Evolutionary conservation across 192 early-diverging fungal species (phyloP), one percentile per base, ranked within the genome.

Genomic region (Dispira simplex): DNA sequence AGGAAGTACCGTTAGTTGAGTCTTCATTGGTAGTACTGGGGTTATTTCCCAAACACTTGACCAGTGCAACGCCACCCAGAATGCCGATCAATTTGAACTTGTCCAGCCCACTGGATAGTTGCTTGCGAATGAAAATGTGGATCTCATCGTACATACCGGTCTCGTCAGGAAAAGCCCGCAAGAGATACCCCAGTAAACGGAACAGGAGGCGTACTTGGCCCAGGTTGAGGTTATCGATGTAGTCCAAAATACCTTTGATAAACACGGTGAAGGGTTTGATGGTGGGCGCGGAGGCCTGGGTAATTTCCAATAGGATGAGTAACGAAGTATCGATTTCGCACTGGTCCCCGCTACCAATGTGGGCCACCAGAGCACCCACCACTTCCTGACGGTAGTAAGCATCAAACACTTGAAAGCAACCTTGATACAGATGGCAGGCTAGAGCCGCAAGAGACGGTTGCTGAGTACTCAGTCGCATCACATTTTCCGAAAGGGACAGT

Each of bases 381-480:
- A 88, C 85, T 71, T 90, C 88, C 71, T 87, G 86, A n/a, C 83
- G 82, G 65, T 88, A 78, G 63, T 83, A 85, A 44, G 76, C 71
- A 47, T 83, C 85, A 54, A 81, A 83, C 14, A 77, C 67, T 21
- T 72, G 74, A 62, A 85, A 85, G 8, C 77, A 64, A 63, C 69
- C 68, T 2, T 63, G 67, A 63, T 85, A 85, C 12, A 85, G 60
- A 12, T 73, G 64, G 23, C 70, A 74, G 23, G 80, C 75, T 4
- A 69, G 67, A 23, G 67, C 44, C 44, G 74, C 65, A 0, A 84
- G 65, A 3, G 68, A 59, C 0, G 71, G 57, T 25, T 77, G 66
- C 46, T 79, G 74, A 18, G 70, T 71, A 49, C 78, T 79, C 46
- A 78, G 73, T 16, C 79, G 78, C 14, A 86, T 68, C 9, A 87